These are phyloP conservation scores for Plantago major DNA, from an alignment of 257 asterid genomes.

Conservation along the genomic window DNA sequence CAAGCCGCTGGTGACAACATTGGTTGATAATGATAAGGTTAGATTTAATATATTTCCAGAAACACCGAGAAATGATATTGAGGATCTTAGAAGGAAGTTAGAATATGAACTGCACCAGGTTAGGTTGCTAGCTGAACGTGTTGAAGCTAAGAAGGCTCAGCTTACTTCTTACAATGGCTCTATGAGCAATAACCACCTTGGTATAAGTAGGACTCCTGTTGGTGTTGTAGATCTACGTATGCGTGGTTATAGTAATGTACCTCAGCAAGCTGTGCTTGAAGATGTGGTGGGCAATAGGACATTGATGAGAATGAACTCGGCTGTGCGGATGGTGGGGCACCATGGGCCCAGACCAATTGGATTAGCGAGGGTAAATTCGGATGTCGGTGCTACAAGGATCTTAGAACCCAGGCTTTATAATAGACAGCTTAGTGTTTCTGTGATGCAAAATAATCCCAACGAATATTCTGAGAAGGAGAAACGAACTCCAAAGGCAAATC, in stretches of 20 bases:
- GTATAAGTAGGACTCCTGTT: slow-evolving; percentile 29
- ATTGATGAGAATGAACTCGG: slow-evolving; percentile 53
- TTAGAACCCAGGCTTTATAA: slow-evolving; percentile 44
- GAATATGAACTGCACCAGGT: slow-evolving; percentile 61
- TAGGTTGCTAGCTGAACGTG: slow-evolving; percentile 37
- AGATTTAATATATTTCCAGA: slow-evolving; percentile 46
- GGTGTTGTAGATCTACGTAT: slow-evolving; percentile 36
- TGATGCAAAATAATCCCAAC: slow-evolving; percentile 36
- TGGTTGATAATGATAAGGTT: slow-evolving; percentile 64
- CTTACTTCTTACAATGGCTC: slow-evolving; percentile 33
- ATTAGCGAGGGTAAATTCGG: slow-evolving; percentile 41
- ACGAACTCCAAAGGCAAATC: slow-evolving; percentile 92
- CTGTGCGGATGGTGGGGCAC: slow-evolving; percentile 28
- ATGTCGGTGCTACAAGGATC: slow-evolving; percentile 45
- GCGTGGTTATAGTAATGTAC: slow-evolving; percentile 30
- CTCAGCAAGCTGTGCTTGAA: slow-evolving; percentile 30
- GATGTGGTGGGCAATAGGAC: slow-evolving; percentile 28
- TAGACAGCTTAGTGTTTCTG: slow-evolving; percentile 68
- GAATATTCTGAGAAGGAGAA: slow-evolving; percentile 78
- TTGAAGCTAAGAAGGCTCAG: slow-evolving; percentile 60
- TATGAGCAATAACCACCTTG: slow-evolving; percentile 28
- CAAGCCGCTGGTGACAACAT: slow-evolving; percentile 39
- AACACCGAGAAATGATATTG: slow-evolving; percentile 43
- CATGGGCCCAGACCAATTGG: slow-evolving; percentile 30
- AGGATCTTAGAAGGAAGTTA: slow-evolving; percentile 46